Evolutionary conservation across 352 stramenopile species (phyloP).

Genomic region (Pythium coloratum): DNA sequence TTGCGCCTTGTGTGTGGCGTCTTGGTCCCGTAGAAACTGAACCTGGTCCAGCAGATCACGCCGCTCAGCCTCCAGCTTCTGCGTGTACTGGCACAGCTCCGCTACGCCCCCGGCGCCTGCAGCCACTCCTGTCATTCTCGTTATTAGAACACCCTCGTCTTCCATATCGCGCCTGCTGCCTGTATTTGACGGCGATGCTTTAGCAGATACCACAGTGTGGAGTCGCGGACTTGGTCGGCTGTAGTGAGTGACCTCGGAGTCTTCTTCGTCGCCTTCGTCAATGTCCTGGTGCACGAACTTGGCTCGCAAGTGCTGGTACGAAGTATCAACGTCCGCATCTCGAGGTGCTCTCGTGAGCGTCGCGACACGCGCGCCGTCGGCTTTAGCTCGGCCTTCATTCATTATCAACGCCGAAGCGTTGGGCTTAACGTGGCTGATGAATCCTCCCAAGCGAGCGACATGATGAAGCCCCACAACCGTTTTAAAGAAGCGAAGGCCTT

Average conservation of each 20-base stretch:
- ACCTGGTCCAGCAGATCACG: constrained; percentile 43
- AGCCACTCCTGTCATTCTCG: background rate
- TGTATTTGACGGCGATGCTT: background rate
- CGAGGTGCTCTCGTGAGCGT: constrained; percentile 1
- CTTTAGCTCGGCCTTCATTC: constrained; percentile 6
- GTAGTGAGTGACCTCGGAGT: background rate
- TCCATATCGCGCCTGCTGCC: background rate
- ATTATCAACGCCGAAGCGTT: background rate
- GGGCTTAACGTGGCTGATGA: background rate
- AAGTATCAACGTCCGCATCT: background rate
- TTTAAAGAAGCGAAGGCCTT: background rate
- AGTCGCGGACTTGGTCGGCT: background rate
- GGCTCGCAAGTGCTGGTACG: constrained; percentile 12
- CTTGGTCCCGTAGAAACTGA: constrained; percentile 36
- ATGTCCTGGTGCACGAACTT: constrained; percentile 14
- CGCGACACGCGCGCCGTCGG: background rate
- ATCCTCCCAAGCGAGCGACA: background rate
- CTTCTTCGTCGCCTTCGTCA: constrained; percentile 18
- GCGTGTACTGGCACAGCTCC: constrained; percentile 53
- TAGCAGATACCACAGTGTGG: background rate
- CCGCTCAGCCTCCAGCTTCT: constrained; percentile 52
- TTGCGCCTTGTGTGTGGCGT: constrained; percentile 39
- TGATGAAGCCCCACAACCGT: background rate
- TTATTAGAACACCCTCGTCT: background rate
- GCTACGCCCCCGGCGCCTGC: constrained; percentile 18